Conservation (phyloP, 1,139 yeast genomes). For the Yamadazyma atmosphaerica region DNA sequence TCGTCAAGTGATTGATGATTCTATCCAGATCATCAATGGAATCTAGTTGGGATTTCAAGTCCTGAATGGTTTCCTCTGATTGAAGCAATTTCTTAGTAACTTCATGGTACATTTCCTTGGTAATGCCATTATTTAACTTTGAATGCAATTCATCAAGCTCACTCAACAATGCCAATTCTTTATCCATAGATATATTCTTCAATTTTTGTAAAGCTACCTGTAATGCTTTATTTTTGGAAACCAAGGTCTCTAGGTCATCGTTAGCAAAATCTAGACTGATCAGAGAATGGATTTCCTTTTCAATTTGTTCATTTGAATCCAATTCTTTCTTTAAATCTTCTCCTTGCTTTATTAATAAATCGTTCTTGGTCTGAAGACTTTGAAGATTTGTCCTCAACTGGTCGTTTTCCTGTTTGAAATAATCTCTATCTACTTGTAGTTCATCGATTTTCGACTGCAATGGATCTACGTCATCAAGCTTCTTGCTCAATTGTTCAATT, state of each 20-base stretch:
- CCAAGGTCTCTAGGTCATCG: constrained; percentile 21
- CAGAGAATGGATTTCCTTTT: constrained; percentile 28
- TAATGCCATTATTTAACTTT: constrained; percentile 12
- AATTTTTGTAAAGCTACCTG: constrained; percentile 42
- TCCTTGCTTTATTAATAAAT: constrained; percentile 40
- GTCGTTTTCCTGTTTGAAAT: constrained; percentile 43
- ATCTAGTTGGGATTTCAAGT: constrained; percentile 47
- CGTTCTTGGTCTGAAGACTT: constrained; percentile 34
- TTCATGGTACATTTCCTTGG: constrained; percentile 9
- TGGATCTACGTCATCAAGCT: constrained; percentile 2
- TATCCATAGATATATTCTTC: constrained; percentile 33
- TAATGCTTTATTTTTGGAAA: constrained; percentile 32
- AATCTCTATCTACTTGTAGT: constrained; percentile 54
- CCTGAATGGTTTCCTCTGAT: constrained; percentile 43
- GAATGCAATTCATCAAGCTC: constrained; percentile 14
- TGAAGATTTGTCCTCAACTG: constrained; percentile 29
- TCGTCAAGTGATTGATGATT: constrained; percentile 57
- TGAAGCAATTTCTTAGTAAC: constrained; percentile 29
- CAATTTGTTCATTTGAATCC: constrained; percentile 41
- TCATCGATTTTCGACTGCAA: constrained; percentile 50
- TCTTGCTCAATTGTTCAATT: constrained; percentile 19
- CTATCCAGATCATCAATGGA: constrained; percentile 42
- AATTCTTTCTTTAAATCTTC: constrained; percentile 48
- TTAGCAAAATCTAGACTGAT: constrained; percentile 9
- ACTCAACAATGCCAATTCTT: constrained; percentile 22